These are phyloP conservation scores for Agrocybe pediades DNA, from an alignment of 768 basidiomycete genomes.

Conservation along the genomic window DNA sequence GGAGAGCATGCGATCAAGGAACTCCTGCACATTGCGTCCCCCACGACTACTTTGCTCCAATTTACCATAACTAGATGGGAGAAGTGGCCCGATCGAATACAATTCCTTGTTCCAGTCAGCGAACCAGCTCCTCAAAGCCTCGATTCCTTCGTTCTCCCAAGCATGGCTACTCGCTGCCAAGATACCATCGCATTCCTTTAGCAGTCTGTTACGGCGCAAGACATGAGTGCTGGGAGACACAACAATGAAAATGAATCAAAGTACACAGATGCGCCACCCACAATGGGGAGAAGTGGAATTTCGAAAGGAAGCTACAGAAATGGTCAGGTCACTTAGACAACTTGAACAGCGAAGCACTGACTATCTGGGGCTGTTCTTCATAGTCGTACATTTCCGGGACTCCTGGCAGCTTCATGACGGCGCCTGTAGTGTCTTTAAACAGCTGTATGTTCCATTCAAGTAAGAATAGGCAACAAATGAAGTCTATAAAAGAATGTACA, in stretches of 20 bases:
- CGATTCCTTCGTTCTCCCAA: slow-evolving; percentile 6
- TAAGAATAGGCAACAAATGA: no score
- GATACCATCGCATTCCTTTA: slow-evolving; percentile 7
- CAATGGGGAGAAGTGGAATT: not conserved
- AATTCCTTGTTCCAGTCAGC: not conserved
- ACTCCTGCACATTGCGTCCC: not conserved
- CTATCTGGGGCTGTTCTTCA: slow-evolving; percentile 11
- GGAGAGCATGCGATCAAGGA: not conserved
- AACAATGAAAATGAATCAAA: not conserved
- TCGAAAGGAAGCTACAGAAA: not conserved
- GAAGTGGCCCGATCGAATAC: slow-evolving; percentile 10
- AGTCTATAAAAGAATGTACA: no score
- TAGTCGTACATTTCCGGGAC: slow-evolving; percentile 16
- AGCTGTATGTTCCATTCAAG: no score
- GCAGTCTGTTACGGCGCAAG: not conserved
- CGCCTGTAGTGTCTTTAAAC: not conserved
- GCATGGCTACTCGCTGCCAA: slow-evolving; percentile 6
- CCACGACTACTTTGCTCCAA: not conserved
- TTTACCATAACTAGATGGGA: slow-evolving; percentile 3
- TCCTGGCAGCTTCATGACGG: slow-evolving; percentile 6
- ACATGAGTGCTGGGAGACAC: not conserved
- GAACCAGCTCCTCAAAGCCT: slow-evolving; percentile 4
- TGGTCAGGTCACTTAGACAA: not conserved
- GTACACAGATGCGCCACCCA: not conserved
- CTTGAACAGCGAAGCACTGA: not conserved